phyloP scores from a whole-genome alignment of 139 green algal genomes.

The Penium margaritaceum region DNA sequence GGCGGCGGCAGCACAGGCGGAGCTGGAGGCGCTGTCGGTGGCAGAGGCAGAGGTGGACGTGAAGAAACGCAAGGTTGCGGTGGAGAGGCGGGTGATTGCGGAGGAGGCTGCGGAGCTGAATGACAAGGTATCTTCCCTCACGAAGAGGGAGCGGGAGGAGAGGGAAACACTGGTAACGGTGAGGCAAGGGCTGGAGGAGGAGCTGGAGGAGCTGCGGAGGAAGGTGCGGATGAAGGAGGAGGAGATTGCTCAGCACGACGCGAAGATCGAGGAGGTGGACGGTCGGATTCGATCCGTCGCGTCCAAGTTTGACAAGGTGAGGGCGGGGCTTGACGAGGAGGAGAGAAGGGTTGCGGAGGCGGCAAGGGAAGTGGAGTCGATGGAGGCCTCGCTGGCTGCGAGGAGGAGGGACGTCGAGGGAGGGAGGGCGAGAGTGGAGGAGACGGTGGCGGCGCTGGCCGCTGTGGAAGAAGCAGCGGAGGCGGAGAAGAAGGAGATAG shows the following conservation, averaged over 20 bases:
- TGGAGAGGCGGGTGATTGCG: constrained; percentile 4
- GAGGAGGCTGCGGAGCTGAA: not conserved
- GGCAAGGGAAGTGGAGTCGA: not conserved
- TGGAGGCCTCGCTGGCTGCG: no score
- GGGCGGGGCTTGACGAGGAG: constrained; percentile 1
- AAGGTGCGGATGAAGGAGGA: not conserved
- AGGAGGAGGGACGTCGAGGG: constrained; percentile 4
- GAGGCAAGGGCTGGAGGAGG: not conserved
- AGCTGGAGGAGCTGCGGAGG: not conserved
- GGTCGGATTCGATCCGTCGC: constrained; percentile 1
- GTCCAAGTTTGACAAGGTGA: constrained; percentile 1
- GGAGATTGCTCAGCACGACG: not conserved
- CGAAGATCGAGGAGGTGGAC: constrained; percentile 2
- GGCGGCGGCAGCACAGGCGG: not conserved
- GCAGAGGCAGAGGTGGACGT: constrained; percentile 4
- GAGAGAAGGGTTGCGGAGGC: not conserved
- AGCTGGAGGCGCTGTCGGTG: not conserved
- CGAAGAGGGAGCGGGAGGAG: not conserved
- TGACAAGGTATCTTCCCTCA: not conserved
- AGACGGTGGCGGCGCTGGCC: not conserved
- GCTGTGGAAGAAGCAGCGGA: constrained; percentile 1
- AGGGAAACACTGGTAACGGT: not conserved
- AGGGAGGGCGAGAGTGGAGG: constrained; percentile 7
- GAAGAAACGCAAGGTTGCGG: constrained; percentile 6
- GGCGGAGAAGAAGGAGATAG: not conserved